These are phyloP conservation scores for Lactarius pseudohatsudake DNA, from an alignment of 768 basidiomycete species.

Conservation along the genomic window DNA sequence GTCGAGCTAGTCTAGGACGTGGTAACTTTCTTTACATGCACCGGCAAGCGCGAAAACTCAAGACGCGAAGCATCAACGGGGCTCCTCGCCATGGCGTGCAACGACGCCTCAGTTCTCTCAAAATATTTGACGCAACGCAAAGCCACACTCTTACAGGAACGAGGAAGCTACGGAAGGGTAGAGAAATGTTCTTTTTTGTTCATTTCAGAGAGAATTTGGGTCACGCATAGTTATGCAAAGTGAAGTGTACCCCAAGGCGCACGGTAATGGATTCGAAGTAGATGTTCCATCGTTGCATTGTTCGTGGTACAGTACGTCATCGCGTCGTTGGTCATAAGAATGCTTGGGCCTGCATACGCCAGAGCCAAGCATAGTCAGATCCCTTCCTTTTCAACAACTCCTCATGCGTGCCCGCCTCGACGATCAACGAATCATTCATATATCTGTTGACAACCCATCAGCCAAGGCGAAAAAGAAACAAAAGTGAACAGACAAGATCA, in stretches of 20 bases:
- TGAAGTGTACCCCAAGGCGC: background rate
- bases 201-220: background rate
- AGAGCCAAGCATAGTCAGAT: conserved; percentile 66
- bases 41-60: background rate
- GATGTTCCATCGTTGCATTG: background rate
- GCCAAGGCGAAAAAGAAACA: background rate
- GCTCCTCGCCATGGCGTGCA: no score
- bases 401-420: conserved; percentile 69
- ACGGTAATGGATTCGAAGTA: background rate
- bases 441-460: conserved; percentile 44
- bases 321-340: conserved; percentile 39
- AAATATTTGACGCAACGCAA: no score
- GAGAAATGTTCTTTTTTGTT: no score
- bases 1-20: background rate
- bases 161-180: no score
- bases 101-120: no score
- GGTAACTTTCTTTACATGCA: no score
- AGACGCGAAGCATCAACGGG: no score
- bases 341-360: conserved; percentile 71
- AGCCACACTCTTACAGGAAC: no score
- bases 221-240: background rate
- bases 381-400: conserved; percentile 54
- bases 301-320: background rate
- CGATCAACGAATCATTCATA: conserved; percentile 60
- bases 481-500: conserved; percentile 21